Percentiles rank a stretch among this genome's conserved stretches.
Evolutionary conservation across 306 rosid genomes (phyloP).

Genomic region (Quercus cerris): DNA sequence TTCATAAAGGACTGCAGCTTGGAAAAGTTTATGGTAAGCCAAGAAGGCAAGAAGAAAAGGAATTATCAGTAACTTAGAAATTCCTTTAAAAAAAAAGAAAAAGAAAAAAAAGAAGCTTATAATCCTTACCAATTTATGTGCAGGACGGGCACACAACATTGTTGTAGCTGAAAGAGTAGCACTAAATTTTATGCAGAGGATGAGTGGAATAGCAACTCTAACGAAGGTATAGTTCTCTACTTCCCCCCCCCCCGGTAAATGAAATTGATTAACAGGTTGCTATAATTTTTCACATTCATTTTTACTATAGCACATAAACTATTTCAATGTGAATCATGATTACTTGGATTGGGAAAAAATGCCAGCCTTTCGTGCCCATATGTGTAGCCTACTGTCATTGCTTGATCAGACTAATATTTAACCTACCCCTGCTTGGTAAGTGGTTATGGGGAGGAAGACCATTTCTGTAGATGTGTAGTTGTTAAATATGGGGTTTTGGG

Average conservation of each 20-base stretch:
- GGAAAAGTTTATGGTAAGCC: constrained; percentile 82
- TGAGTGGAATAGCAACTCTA: constrained; percentile 96
- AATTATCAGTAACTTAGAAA: constrained; percentile 16
- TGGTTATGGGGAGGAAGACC: no score
- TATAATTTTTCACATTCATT: not conserved
- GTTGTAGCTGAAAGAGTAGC: constrained; percentile 85
- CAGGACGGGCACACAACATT: constrained; percentile 83
- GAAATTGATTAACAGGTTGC: not conserved
- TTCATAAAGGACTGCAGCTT: constrained; percentile 72
- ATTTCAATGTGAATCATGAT: not conserved
- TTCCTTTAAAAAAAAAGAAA: constrained; percentile 10
- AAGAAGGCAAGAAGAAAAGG: not conserved
- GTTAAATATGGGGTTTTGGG: no score
- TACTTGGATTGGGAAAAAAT: not conserved
- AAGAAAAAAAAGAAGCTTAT: constrained; percentile 4
- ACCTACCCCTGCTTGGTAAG: not conserved
- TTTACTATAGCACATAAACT: not conserved
- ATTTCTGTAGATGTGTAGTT: no score
- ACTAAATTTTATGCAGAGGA: constrained; percentile 93
- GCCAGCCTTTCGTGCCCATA: not conserved
- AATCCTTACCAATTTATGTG: constrained; percentile 21
- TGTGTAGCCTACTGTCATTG: not conserved
- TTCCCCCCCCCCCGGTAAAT: not conserved
- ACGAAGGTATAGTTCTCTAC: constrained; percentile 56
- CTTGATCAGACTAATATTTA: not conserved